phyloP scores from a whole-genome alignment of 768 basidiomycete species.

The Phanerochaete carnosa region DNA sequence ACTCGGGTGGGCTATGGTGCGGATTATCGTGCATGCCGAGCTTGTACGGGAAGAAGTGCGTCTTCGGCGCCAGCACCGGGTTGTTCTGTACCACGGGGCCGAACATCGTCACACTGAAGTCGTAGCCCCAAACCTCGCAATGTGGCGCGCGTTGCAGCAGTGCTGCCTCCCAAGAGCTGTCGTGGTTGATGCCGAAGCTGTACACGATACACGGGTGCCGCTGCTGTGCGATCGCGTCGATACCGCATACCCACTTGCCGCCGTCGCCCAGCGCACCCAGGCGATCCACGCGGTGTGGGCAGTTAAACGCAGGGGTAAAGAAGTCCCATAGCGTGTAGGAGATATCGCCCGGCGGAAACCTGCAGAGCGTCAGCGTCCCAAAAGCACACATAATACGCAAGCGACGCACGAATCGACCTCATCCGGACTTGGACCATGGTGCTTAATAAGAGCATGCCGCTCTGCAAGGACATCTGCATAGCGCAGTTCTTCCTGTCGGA shows the following conservation, averaged over 20 bases:
- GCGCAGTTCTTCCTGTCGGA: constrained; percentile 9
- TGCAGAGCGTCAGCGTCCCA: background rate
- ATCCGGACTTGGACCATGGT: constrained; percentile 16
- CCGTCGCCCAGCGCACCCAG: constrained; percentile 48
- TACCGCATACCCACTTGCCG: constrained; percentile 52
- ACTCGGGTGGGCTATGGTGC: constrained; percentile 43
- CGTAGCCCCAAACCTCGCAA: constrained; percentile 39
- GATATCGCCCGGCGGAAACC: constrained; percentile 16
- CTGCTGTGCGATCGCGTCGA: constrained; percentile 34
- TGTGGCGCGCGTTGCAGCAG: constrained; percentile 36
- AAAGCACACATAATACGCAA: no score
- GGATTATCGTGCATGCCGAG: constrained; percentile 36
- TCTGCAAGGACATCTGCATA: constrained; percentile 8
- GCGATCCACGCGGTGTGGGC: constrained; percentile 27
- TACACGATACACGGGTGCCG: constrained; percentile 6
- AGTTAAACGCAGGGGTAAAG: constrained; percentile 11
- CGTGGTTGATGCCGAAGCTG: constrained; percentile 38
- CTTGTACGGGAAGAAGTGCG: constrained; percentile 41
- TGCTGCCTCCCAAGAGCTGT: constrained; percentile 48
- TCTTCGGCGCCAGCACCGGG: constrained; percentile 26
- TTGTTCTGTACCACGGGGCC: constrained; percentile 41
- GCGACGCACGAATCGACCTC: constrained; percentile 15
- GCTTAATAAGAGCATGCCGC: constrained; percentile 13
- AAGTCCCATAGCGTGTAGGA: constrained; percentile 16
- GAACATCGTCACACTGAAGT: constrained; percentile 37